These are phyloP conservation scores for Nicotiana undulata DNA, from an alignment of 257 asterid genomes.

Conservation along the genomic window DNA sequence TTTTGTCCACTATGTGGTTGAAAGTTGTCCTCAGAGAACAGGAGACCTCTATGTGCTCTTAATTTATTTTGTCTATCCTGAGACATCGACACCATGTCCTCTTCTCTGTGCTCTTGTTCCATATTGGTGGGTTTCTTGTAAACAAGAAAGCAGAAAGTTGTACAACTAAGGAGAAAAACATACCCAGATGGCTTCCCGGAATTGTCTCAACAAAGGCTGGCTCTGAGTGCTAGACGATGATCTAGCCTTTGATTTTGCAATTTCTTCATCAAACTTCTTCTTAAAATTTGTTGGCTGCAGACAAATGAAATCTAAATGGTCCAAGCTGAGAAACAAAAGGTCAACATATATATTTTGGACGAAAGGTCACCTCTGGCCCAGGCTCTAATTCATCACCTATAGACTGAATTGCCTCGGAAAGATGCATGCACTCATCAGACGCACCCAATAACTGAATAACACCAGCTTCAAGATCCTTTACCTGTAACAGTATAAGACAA, in stretches of 20 bases:
- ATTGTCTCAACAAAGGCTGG: slow-evolving; percentile 53
- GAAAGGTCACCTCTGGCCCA: slow-evolving; percentile 44
- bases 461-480: slow-evolving; percentile 72
- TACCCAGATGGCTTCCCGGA: slow-evolving; percentile 93
- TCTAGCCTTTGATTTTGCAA: slow-evolving; percentile 35
- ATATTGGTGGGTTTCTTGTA: not conserved
- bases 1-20: not conserved
- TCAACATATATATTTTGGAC: not conserved
- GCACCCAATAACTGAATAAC: slow-evolving; percentile 51
- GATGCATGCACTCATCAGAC: slow-evolving; percentile 58
- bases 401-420: slow-evolving; percentile 57
- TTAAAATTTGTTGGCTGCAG: slow-evolving; percentile 67
- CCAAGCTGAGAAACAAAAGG: not conserved
- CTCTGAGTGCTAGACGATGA: slow-evolving; percentile 41
- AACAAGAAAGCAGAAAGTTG: not conserved
- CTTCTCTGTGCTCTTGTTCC: not conserved
- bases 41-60: not conserved
- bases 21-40: not conserved
- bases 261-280: slow-evolving; percentile 60
- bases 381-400: slow-evolving; percentile 53
- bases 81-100: not conserved
- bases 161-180: slow-evolving; percentile 2
- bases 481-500: slow-evolving; percentile 33
- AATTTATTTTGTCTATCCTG: not conserved
- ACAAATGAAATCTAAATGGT: slow-evolving; percentile 1